Evolutionary conservation across 768 basidiomycete genomes (phyloP), one percentile per base, ranked within the genome.

Genomic region (Terana coerulea): DNA sequence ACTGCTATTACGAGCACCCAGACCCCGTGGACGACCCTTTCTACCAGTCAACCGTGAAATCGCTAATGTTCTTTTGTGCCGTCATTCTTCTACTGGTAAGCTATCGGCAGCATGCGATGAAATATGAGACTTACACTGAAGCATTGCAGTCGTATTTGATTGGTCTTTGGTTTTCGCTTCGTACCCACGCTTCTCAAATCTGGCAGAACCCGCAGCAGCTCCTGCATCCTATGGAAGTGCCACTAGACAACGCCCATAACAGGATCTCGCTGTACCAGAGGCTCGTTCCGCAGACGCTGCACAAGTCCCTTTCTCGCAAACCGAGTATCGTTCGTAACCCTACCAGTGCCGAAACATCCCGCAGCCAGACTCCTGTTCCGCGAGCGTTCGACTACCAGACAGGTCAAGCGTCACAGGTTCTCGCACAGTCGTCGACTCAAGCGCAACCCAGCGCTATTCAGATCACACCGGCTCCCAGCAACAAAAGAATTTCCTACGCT

Each of bases 111-210:
- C n/a, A 17, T 31, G 47, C 36, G 24, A 41, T 56, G 11, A 3
- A 29, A 21, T 24, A 47, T 35, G 22, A 17, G 9, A 46, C 26
- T 30, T 11, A 17, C 54, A 62, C 35, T 60, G 33, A 39, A 10
- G 36, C n/a, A 1, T n/a, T 30, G 39, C 58, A 98, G 94, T 98
- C 97, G 1, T 99, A 99, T 68, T 80, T 98, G 40, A 81, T 98
- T 53, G 97, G 97, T 30, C 76, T 98, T 0, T 98, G 97, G 97
- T 99, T 99, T 74, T 98, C 97, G 33, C 82, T 99, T 15, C 86
- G 92, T 41, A 99, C 97, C 1, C 97, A 99, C 65, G 97, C 97
- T 6, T 85, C 88, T 12, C 97, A 98, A 65, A 99, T 99, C 59
- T 99, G 97, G 97, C 94, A 98, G 65, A 98, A 98, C 64, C 95